Base-by-base conservation (phyloP, 495 filamentous ascomycete species). In the Daldinia vernicosa region DNA sequence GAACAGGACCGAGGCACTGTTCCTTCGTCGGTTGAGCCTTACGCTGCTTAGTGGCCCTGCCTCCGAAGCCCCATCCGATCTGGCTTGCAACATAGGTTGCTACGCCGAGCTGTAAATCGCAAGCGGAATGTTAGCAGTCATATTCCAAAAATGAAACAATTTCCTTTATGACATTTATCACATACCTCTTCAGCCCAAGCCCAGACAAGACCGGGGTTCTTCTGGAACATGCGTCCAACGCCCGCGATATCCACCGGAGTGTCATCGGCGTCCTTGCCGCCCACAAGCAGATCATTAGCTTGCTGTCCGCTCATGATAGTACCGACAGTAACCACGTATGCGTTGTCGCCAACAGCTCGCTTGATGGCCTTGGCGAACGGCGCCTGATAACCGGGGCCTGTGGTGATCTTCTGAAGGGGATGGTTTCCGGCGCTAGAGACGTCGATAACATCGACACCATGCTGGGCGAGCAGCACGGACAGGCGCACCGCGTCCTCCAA, bases 171-270 rank as follows among this genome's bases (percentile, higher is more conserved):
- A 4, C 0, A 45, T 19, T 24, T 4, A 63, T 15, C 24, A 62
- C 70, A 6, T 65, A 72, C 70, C 28, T 92, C 89, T 65, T 90
- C 86, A 1, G 89, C 90, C 81, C 84, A 92, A 0, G 80, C 70
- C 85, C 89, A 91, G 55, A 90, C 88, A 27, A 92, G 74, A 0
- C 86, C 85, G 0, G 90, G 89, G 71, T 92, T 88, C 80, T 89
- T 91, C 75, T 89, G 89, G 77, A 92, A 93, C 60, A 81, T 81
- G 5, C 91, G 78, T 0, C 89, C 91, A 11, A 84, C 85, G 12
- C 88, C 77, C 1, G 85, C 84, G 17, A 89, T 75, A 74, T 93
- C 91, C 15, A 92, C 67, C 9, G 77, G 74, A 33, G 71, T 71
- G 17, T 78, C 75, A 8, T 65, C 65, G 0, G 51, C 58, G 2